phyloP scores from a whole-genome alignment of 1,284 basidiomycete genomes.

The Ceratobasidium sp. region DNA sequence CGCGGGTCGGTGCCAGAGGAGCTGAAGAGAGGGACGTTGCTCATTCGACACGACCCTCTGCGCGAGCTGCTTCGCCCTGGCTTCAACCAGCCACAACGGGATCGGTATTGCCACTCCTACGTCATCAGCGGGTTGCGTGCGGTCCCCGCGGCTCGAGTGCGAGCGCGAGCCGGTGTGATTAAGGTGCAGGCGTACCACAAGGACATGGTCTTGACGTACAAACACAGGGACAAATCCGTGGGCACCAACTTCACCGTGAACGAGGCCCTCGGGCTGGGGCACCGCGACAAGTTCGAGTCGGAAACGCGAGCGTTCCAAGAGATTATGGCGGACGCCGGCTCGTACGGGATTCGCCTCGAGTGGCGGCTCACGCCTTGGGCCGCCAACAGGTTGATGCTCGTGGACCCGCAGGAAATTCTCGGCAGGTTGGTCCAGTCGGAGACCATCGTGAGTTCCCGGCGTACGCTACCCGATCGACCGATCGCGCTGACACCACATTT shows the following conservation, averaged over 20 bases:
- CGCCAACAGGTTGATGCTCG: neutral
- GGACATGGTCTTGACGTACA: neutral
- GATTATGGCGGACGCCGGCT: neutral
- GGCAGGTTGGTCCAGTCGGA: neutral
- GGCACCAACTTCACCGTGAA: neutral
- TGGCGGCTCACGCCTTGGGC: neutral
- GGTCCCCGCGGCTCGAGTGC: neutral
- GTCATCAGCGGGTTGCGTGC: neutral
- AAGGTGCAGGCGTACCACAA: slow-evolving; percentile 5
- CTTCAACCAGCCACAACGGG: neutral
- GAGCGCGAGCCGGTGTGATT: neutral
- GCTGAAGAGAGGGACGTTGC: neutral
- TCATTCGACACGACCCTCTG: neutral
- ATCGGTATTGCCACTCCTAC: neutral
- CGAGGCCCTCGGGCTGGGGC: neutral
- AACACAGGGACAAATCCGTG: neutral
- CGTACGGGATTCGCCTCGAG: neutral
- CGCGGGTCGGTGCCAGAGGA: neutral
- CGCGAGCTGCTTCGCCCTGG: neutral
- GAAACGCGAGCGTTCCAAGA: neutral
- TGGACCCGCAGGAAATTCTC: neutral
- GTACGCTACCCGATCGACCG: neutral
- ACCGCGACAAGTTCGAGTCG: neutral
- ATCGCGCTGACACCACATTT: neutral
- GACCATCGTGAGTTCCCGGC: neutral